Evolutionary conservation across 768 basidiomycete species (phyloP), one percentile per base, ranked within the genome.

Genomic region (Mycena vulgaris): DNA sequence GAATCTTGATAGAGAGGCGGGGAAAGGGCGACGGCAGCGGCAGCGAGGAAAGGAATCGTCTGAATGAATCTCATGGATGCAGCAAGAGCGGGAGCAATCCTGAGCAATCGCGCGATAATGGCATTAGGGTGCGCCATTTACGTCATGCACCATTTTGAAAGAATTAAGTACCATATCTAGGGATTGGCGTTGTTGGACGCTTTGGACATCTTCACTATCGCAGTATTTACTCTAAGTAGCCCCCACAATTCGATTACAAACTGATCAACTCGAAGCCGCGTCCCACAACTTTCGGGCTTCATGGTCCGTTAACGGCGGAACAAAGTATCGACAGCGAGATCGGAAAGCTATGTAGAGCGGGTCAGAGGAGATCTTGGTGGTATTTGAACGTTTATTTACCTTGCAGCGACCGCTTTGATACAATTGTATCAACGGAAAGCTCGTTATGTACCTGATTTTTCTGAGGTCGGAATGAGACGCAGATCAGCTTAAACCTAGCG

Each of bases 261-360:
- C 14, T 42, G 19, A 5, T 57, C 55, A 58, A 40, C 30, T 66
- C 73, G 77, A 30, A 28, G 80, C 84, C 63, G 78, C 74, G 40
- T 89, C 84, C 90, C 89, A 92, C 81, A 88, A 84, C 76, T 83
- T 82, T 45, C 84, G 85, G 7, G 87, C 85, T 69, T 93, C 91
- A 42, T 73, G 80, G 75, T 93, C 91, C 19, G 87, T 83, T 64
- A 78, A 73, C 35, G 93, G 91, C 9, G 93, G 93, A 57, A 85
- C 82, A 79, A 95, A 96, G 78, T 92, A 95, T 77, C 88, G 89
- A 82, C 94, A 96, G 57, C 93, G 91, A 51, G 92, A 87, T 67
- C 86, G 86, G 78, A 96, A 95, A 35, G 92, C 94, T 96, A 23
- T 17, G n/a, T n/a, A 61, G 51, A 59, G 28, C 25, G 42, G 11